A percentile compares a stretch with the other conserved stretches of the same genome.
Evolutionary conservation across 2,329 filamentous ascomycete genomes (phyloP).

Genomic region (Hypoxylon sp.): DNA sequence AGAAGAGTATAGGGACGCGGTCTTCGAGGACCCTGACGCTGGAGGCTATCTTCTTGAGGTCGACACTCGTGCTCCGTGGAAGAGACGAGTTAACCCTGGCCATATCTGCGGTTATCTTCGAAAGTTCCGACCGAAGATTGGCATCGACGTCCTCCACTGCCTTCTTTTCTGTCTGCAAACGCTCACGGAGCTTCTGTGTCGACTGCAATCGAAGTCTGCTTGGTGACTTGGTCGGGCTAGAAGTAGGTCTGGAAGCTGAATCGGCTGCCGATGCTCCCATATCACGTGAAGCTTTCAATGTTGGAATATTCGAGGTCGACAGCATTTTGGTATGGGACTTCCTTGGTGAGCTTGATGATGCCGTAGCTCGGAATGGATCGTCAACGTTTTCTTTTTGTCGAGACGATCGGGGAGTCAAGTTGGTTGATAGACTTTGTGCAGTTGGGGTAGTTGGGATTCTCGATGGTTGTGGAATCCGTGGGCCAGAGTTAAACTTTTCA

Average conservation of each 20-base stretch:
- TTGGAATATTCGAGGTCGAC: slow-evolving; percentile 68
- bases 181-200: slow-evolving; percentile 83
- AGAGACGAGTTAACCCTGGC: slow-evolving; percentile 65
- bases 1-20: slow-evolving; percentile 70
- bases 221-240: slow-evolving; percentile 57
- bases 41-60: slow-evolving; percentile 65
- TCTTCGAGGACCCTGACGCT: slow-evolving; percentile 77
- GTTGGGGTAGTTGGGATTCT: slow-evolving; percentile 67
- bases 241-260: slow-evolving; percentile 50
- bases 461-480: slow-evolving; percentile 60
- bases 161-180: slow-evolving; percentile 84
- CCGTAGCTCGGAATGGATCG: slow-evolving; percentile 43
- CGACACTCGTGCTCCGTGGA: slow-evolving; percentile 56
- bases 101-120: slow-evolving; percentile 85
- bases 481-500: slow-evolving; percentile 69
- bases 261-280: slow-evolving; percentile 47
- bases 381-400: slow-evolving; percentile 65
- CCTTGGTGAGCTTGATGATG: slow-evolving; percentile 42
- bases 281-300: slow-evolving; percentile 60
- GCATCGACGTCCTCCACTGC: slow-evolving; percentile 78
- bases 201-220: slow-evolving; percentile 77
- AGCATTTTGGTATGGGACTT: slow-evolving; percentile 63
- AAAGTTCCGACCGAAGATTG: slow-evolving; percentile 79
- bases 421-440: slow-evolving; percentile 54
- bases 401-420: slow-evolving; percentile 51